Conservation (phyloP, 208 protist species). For the Tetramitus jugosus region DNA sequence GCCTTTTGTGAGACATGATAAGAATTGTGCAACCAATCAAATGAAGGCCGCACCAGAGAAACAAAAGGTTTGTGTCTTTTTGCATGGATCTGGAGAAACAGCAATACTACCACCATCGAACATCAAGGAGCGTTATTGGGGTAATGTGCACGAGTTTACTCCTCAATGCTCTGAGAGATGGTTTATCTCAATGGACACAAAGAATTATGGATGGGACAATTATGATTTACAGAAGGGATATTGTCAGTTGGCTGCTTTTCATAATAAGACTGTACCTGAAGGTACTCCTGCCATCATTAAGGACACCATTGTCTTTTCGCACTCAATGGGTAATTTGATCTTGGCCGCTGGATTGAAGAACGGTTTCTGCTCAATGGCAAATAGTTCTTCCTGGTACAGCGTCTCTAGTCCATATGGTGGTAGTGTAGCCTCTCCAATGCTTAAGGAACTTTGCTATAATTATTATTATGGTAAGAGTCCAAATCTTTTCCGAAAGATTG, state of each 20-base stretch:
- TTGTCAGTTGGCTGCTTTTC: not conserved
- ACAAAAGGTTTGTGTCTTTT: not conserved
- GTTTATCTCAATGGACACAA: constrained; percentile 7
- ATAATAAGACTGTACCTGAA: not conserved
- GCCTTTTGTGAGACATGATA: too few species aligned
- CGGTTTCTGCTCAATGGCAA: not conserved
- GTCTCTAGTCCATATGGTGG: not conserved
- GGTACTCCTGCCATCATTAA: not conserved
- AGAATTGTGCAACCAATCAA: too few species aligned
- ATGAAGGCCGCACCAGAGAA: not conserved
- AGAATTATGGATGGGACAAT: constrained; percentile 11
- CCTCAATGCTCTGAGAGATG: not conserved
- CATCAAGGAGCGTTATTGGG: not conserved
- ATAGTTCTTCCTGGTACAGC: not conserved
- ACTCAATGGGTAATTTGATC: constrained; percentile 15
- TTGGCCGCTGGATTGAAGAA: constrained; percentile 4
- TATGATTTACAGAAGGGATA: not conserved
- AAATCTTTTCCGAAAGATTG: not conserved
- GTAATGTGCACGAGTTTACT: not conserved
- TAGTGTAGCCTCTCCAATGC: not conserved
- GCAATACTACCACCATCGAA: not conserved
- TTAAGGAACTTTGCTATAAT: not conserved
- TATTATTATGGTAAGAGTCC: too few species aligned
- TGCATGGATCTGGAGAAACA: not conserved
- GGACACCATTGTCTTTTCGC: not conserved